These are phyloP conservation scores for Oidiodendron maius DNA, from an alignment of 495 filamentous ascomycete species.

Conservation along the genomic window DNA sequence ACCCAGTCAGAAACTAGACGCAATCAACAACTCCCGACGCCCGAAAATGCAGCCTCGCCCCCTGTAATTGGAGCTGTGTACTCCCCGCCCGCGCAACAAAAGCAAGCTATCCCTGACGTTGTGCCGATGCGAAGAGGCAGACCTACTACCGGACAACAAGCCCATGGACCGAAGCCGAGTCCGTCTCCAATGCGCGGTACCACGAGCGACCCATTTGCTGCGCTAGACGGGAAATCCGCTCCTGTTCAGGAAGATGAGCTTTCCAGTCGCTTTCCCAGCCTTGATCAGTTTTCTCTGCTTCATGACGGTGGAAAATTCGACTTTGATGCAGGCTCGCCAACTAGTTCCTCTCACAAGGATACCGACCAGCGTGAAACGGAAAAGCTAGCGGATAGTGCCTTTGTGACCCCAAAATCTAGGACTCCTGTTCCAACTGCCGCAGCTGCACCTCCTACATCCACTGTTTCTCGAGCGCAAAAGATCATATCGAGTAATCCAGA, in stretches of 20 bases:
- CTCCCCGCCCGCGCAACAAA: constrained; percentile 59
- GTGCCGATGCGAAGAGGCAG: constrained; percentile 91
- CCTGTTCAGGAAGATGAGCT: constrained; percentile 65
- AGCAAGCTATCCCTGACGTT: constrained; percentile 78
- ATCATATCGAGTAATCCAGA: constrained; percentile 49
- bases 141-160: constrained; percentile 48
- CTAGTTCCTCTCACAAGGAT: constrained; percentile 47
- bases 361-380: constrained; percentile 73
- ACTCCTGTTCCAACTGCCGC: constrained; percentile 24
- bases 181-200: constrained; percentile 68
- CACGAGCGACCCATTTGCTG: constrained; percentile 82
- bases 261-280: constrained; percentile 77
- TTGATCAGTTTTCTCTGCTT: constrained; percentile 88
- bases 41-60: constrained; percentile 40
- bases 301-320: constrained; percentile 87
- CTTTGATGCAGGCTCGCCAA: constrained; percentile 54
- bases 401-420: constrained; percentile 36
- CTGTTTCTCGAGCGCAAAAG: constrained; percentile 43
- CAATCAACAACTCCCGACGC: constrained; percentile 55
- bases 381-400: constrained; percentile 85
- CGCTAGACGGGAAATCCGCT: constrained; percentile 62
- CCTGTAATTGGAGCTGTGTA: constrained; percentile 66
- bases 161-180: constrained; percentile 50
- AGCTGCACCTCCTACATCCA: constrained; percentile 25
- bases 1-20: constrained; percentile 45